Evolutionary conservation across 2,329 filamentous ascomycete species (phyloP), one percentile per base, ranked within the genome.

Genomic region (Colletotrichum lindemuthianum): DNA sequence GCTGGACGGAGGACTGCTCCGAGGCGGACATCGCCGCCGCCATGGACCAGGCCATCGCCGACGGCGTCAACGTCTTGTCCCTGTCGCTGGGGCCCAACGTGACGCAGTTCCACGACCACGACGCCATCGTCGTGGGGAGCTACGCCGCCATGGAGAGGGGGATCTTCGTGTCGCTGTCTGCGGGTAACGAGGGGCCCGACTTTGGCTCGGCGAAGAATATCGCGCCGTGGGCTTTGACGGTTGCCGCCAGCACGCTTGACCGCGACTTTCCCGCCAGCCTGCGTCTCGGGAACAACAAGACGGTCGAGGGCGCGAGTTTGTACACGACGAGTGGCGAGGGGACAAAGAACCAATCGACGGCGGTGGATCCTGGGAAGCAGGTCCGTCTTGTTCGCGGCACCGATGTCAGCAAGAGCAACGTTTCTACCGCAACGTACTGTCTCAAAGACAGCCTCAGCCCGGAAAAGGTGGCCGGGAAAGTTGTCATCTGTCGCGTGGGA

Each of bases 161-260:
- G 6, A 57, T 63, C 40, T 52, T 63, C 7, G 59, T 58, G 4
- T 7, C 16, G 32, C 8, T n/a, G 8, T 16, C 47, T 8, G 59
- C 32, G 12, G 59, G 59, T 2, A 63, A 63, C 39, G n/a, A 39
- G 1, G 57, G 57, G 6, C 45, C 51, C 4, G 12, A 12, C 2
- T 3, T 13, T 3, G 48, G 39, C 11, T 49, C 33, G 13, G 37
- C 37, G 8, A n/a, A 16, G 10, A 51, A 41, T 2, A 15, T 52
- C n/a, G 39, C 53, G n/a, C 59, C 59, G 4, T 63, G 59, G 59
- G 10, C 15, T 13, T 9, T 63, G 39, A 63, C 33, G 8, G 53
- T 63, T 9, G 59, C 16, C 4, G 59, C 59, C 4, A 63, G 53
- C 53, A 63, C 52, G 8, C 52, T 63, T 15, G 59, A 63, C 53